These are phyloP conservation scores for Coniella lustricola DNA, from an alignment of 2,329 filamentous ascomycete species.

Conservation along the genomic window DNA sequence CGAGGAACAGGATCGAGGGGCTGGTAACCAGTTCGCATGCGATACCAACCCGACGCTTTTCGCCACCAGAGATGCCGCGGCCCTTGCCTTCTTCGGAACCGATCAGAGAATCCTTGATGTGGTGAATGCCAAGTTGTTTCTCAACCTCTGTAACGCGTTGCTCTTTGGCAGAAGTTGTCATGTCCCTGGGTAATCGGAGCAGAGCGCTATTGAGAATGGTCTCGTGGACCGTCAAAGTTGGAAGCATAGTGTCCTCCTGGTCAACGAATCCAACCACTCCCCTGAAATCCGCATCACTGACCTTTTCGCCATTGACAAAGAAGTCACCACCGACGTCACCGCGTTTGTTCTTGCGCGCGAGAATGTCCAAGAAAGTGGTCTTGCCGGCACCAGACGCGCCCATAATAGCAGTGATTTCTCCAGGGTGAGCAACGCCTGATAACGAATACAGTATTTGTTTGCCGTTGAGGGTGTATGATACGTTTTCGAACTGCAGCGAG, in stretches of 20 bases:
- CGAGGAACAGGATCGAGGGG: conserved; percentile 92
- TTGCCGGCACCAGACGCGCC: conserved; percentile 96
- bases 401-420: conserved; percentile 97
- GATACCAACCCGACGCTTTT: conserved; percentile 93
- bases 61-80: conserved; percentile 91
- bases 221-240: conserved; percentile 94
- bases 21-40: conserved; percentile 97
- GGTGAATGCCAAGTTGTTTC: conserved; percentile 87
- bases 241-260: conserved; percentile 94
- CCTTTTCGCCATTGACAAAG: conserved; percentile 87
- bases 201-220: conserved; percentile 93
- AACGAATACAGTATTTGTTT: conserved; percentile 78
- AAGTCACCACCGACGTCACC: conserved; percentile 74
- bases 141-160: conserved; percentile 89
- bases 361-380: conserved; percentile 91
- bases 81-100: conserved; percentile 92
- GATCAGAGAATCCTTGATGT: conserved; percentile 91
- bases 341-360: conserved; percentile 94
- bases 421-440: conserved; percentile 80
- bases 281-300: conserved; percentile 77
- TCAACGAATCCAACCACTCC: conserved; percentile 95
- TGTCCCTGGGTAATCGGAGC: conserved; percentile 83
- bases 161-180: conserved; percentile 82
- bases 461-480: conserved; percentile 79
- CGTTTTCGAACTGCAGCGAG: conserved; percentile 78